A percentile compares a stretch with the other conserved stretches of the same genome.
phyloP scores from a whole-genome alignment of 2,329 filamentous ascomycete species.

The Tolypocladium inflatum region DNA sequence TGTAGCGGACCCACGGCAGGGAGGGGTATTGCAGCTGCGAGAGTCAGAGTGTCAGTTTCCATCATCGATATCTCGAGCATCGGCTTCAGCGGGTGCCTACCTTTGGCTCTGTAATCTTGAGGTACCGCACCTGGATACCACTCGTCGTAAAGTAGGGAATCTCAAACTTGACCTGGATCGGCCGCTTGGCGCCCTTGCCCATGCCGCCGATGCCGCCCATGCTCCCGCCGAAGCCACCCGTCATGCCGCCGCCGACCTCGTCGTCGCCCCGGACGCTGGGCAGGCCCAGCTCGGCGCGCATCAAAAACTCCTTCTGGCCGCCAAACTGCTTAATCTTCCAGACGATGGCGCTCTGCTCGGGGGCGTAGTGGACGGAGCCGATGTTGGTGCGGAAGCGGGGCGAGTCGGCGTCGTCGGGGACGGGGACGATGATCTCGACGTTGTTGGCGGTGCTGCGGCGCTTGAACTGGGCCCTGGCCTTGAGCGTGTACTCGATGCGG shows the following conservation, averaged over 20 bases:
- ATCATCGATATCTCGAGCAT: neutral
- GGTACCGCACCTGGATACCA: slow-evolving; percentile 93
- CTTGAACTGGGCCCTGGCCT: slow-evolving; percentile 97
- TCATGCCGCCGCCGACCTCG: slow-evolving; percentile 94
- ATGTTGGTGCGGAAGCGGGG: slow-evolving; percentile 97
- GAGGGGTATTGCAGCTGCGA: slow-evolving; percentile 90
- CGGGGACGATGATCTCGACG: slow-evolving; percentile 93
- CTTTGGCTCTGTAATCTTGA: slow-evolving; percentile 99
- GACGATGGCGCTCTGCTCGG: slow-evolving; percentile 93
- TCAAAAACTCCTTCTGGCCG: slow-evolving; percentile 95
- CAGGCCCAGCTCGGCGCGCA: slow-evolving; percentile 91
- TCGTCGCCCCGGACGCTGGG: slow-evolving; percentile 93
- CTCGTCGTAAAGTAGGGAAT: slow-evolving; percentile 99
- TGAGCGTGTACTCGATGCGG: slow-evolving; percentile 97
- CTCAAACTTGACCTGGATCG: slow-evolving; percentile 98
- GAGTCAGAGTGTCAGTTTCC: neutral
- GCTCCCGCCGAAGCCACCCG: slow-evolving; percentile 89
- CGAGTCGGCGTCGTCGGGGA: slow-evolving; percentile 93
- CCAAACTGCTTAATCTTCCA: slow-evolving; percentile 99
- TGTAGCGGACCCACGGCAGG: slow-evolving; percentile 95
- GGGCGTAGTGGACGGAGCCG: slow-evolving; percentile 92
- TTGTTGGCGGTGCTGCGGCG: slow-evolving; percentile 96
- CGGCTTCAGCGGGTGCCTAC: slow-evolving; percentile 37
- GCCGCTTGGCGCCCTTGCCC: slow-evolving; percentile 80
- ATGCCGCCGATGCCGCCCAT: slow-evolving; percentile 79